Conservation (phyloP, 768 basidiomycete genomes). For the Podaxis sp. region DNA sequence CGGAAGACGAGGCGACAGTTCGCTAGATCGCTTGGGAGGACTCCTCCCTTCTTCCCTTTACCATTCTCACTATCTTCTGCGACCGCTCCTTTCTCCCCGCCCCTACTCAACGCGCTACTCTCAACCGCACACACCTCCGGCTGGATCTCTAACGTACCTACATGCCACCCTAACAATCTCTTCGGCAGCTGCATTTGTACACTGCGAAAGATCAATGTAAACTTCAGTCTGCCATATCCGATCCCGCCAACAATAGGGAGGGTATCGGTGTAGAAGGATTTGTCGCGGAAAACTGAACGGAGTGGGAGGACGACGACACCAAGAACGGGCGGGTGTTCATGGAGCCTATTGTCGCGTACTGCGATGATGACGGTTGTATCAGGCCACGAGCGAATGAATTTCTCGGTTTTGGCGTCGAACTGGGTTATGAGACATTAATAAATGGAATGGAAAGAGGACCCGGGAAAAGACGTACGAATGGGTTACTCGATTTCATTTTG, state of each 20-base stretch:
- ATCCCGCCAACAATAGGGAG: slow-evolving; percentile 71
- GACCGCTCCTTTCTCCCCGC: background rate
- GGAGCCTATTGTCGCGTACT: slow-evolving; percentile 57
- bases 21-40: slow-evolving; percentile 34
- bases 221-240: slow-evolving; percentile 61
- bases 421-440: slow-evolving; percentile 15
- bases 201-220: slow-evolving; percentile 68
- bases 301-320: slow-evolving; percentile 65
- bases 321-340: slow-evolving; percentile 66
- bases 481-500: slow-evolving; percentile 45
- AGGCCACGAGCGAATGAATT: slow-evolving; percentile 64
- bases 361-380: slow-evolving; percentile 61
- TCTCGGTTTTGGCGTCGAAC: slow-evolving; percentile 68
- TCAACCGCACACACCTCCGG: slow-evolving; percentile 25
- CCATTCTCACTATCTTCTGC: background rate
- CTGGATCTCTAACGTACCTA: slow-evolving; percentile 60
- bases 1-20: slow-evolving; percentile 41
- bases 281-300: slow-evolving; percentile 43
- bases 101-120: background rate
- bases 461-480: slow-evolving; percentile 35
- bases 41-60: slow-evolving; percentile 3
- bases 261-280: slow-evolving; percentile 55
- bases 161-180: slow-evolving; percentile 65
- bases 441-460: background rate
- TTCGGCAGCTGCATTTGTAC: slow-evolving; percentile 59